Evolutionary conservation across 192 early-diverging fungal species (phyloP).

Genomic region (Linnemannia elongata): DNA sequence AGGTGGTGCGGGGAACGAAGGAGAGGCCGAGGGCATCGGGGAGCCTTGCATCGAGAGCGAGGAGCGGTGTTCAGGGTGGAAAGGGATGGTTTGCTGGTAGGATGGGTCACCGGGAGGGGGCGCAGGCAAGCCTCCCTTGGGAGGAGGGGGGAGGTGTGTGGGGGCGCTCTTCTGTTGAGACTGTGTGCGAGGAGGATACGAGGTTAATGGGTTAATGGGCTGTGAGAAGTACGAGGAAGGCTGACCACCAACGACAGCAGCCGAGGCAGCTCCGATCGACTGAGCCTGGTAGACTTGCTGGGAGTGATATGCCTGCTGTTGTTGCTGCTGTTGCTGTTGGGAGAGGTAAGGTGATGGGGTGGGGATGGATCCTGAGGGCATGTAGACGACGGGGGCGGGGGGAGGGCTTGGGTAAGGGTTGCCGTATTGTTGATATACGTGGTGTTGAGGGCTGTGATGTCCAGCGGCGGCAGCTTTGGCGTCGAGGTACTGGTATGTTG

Average conservation of each 20-base stretch:
- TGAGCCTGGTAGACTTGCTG: slow-evolving; percentile 5
- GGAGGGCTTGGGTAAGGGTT: slow-evolving; percentile 35
- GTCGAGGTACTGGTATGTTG: slow-evolving; percentile 25
- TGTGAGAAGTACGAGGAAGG: slow-evolving; percentile 11
- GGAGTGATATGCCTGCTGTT: background rate
- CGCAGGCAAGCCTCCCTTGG: slow-evolving; percentile 10
- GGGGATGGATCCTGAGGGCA: slow-evolving; percentile 2
- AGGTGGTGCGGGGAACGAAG: slow-evolving; percentile 12
- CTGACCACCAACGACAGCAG: background rate
- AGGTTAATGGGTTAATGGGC: background rate
- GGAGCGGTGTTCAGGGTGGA: background rate
- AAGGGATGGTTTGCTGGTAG: slow-evolving; percentile 11
- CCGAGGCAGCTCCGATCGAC: background rate
- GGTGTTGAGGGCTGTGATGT: background rate
- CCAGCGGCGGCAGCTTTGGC: background rate
- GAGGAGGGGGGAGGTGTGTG: slow-evolving; percentile 16
- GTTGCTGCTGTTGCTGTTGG: background rate
- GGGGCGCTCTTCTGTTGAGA: slow-evolving; percentile 3
- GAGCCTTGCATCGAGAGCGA: background rate
- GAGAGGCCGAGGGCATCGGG: background rate
- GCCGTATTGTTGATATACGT: background rate
- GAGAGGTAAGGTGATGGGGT: slow-evolving; percentile 1
- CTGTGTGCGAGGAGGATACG: background rate
- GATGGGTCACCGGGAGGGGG: slow-evolving; percentile 8
- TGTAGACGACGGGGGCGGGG: background rate